Evolutionary conservation across 2,329 filamentous ascomycete species (phyloP), one percentile per base, ranked within the genome.

Genomic region (Calonectria hongkongensis): DNA sequence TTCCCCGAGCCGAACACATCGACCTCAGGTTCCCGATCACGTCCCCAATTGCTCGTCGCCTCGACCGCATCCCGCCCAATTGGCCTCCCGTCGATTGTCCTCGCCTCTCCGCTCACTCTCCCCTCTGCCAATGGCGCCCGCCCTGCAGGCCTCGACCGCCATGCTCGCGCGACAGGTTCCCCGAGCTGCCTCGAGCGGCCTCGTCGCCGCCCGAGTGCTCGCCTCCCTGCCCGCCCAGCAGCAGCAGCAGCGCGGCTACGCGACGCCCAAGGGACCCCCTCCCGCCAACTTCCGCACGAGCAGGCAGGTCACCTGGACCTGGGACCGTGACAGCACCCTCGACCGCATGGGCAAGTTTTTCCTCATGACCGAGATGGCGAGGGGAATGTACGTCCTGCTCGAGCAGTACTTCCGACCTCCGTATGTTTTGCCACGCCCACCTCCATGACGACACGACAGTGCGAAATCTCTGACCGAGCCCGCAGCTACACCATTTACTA

Each of bases 341-440:
- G 95, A 98, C 86, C 94, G 93, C 84, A 89, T 95, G 75, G 95
- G 94, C 79, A 97, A 96, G 84, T 98, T 95, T 89, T 99, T 99
- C 87, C 90, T 99, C 83, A 88, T 98, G 89, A 93, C 94, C 67
- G 97, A 99, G 90, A 97, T 98, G 94, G 90, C 95, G 84, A 92
- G 97, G 83, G 97, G 97, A 86, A 98, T 99, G 97, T 99, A 98
- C 83, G 93, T 99, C 79, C 92, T 97, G 86, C 84, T 99, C 83
- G 97, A 99, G 91, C 96, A 99, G 89, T 99, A 94, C 91, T 98
- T 99, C 89, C 90, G 97, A 85, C 95, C 96, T 87, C 96, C 97
- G 94, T 98, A 90, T 90, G 95, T 95, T 60, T 95, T 60, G 9
- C 54, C 36, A 33, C 30, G 36, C 48, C 50, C 28, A 54, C 66